Evolutionary conservation across 208 protist species (phyloP).

Genomic region (Endotrypanum monterogeii): DNA sequence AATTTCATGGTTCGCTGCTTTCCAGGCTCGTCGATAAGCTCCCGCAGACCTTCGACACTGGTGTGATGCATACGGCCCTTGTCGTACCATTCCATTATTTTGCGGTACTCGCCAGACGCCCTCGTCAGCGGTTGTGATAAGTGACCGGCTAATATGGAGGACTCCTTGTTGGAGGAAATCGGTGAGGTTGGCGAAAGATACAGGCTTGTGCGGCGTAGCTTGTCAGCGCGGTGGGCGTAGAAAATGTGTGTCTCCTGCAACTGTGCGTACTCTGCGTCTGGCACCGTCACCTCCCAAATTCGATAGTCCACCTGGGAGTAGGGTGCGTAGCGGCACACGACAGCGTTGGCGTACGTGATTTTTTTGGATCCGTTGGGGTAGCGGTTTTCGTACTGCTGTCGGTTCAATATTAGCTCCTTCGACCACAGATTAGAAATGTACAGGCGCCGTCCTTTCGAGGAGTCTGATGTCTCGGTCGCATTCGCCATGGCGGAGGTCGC

Average conservation of each 20-base stretch:
- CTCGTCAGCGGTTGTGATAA: conserved; percentile 7
- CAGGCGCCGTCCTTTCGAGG: conserved; percentile 20
- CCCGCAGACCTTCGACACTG: conserved; percentile 63
- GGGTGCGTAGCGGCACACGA: conserved; percentile 65
- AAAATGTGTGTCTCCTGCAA: conserved; percentile 70
- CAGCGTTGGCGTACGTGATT: conserved; percentile 76
- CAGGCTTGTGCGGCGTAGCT: conserved; percentile 61
- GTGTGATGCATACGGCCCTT: conserved; percentile 69
- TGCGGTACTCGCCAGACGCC: conserved; percentile 30
- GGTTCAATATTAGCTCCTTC: conserved; percentile 62
- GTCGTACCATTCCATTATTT: conserved; percentile 73
- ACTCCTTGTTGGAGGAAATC: conserved; percentile 5
- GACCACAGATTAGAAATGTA: conserved; percentile 75
- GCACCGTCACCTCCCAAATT: conserved; percentile 63
- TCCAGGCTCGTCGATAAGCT: conserved; percentile 70
- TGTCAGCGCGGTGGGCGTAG: conserved; percentile 84
- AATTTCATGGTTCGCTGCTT: conserved; percentile 82
- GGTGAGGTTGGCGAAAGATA: conserved; percentile 29
- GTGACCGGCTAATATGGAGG: conserved; percentile 15
- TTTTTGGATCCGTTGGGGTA: conserved; percentile 77
- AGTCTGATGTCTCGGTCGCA: conserved; percentile 19
- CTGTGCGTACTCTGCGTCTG: conserved; percentile 44
- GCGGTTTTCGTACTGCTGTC: conserved; percentile 76
- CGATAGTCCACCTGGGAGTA: conserved; percentile 82
- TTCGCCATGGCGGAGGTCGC: conserved; percentile 10